These are phyloP conservation scores for Apiospora koreana DNA, from an alignment of 2,329 filamentous ascomycete genomes.

Conservation along the genomic window DNA sequence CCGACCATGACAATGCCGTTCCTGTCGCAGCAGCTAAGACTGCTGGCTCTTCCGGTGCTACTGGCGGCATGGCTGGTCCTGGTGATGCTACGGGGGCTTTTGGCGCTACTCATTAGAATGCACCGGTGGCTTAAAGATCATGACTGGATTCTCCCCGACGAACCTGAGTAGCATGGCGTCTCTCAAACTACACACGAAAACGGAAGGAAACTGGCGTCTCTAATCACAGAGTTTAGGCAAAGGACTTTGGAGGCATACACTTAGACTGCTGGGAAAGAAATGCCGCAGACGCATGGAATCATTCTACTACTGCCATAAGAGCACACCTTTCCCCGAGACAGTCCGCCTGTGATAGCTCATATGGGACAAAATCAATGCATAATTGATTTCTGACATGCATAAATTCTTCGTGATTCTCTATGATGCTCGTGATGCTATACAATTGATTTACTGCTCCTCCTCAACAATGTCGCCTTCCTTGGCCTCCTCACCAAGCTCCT, in stretches of 20 bases:
- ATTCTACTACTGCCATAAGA: neutral
- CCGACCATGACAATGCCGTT: neutral
- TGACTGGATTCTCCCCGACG: no score
- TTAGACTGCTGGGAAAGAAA: neutral
- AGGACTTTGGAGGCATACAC: neutral
- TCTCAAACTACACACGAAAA: neutral
- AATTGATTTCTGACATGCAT: neutral
- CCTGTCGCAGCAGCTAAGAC: neutral
- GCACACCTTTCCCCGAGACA: neutral
- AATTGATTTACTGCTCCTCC: constrained; percentile 14
- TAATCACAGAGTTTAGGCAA: neutral
- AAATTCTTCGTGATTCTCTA: neutral
- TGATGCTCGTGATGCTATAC: neutral
- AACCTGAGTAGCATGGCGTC: neutral
- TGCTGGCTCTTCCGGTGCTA: neutral
- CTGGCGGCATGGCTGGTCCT: neutral
- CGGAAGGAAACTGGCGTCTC: neutral
- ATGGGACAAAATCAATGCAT: neutral
- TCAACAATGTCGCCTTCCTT: constrained; percentile 46
- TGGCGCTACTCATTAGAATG: neutral
- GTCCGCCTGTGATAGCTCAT: neutral
- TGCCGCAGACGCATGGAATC: neutral
- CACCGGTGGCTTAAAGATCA: neutral
- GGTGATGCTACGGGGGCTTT: neutral
- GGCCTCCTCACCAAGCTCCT: constrained; percentile 52